Conservation (phyloP, 192 early-diverging fungal species). For the Backusella parvicylindrica region DNA sequence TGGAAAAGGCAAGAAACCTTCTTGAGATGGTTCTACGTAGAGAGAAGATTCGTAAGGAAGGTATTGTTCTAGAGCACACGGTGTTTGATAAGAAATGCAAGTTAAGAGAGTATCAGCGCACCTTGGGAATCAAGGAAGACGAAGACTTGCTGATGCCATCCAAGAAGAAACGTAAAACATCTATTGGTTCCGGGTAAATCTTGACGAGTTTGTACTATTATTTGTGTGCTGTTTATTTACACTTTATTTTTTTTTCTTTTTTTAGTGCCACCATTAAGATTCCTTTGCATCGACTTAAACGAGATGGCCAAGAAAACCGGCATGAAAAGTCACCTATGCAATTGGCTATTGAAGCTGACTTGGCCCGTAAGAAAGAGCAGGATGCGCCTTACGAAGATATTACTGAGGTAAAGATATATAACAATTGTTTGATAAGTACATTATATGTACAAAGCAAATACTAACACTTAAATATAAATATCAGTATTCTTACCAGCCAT, state of each 20-base stretch:
- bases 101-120: conserved; percentile 26
- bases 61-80: conserved; percentile 57
- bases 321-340: conserved; percentile 38
- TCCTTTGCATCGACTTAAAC: conserved; percentile 46
- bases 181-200: conserved; percentile 25
- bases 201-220: not conserved
- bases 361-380: conserved; percentile 49
- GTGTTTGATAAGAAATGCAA: conserved; percentile 31
- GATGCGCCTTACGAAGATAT: conserved; percentile 67
- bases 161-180: conserved; percentile 40
- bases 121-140: conserved; percentile 31
- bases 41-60: conserved; percentile 61
- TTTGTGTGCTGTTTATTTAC: not conserved
- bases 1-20: conserved; percentile 60
- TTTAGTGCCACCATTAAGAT: conserved; percentile 59
- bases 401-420: conserved; percentile 67
- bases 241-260: not conserved
- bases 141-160: conserved; percentile 16
- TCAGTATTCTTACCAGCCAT: conserved; percentile 53
- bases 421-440: not conserved
- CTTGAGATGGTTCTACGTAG: conserved; percentile 70
- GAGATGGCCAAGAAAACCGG: conserved; percentile 36
- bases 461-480: not conserved
- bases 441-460: not conserved
- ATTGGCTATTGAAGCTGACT: conserved; percentile 48